Conservation (phyloP, 768 basidiomycete species). For the Russula earlei region DNA sequence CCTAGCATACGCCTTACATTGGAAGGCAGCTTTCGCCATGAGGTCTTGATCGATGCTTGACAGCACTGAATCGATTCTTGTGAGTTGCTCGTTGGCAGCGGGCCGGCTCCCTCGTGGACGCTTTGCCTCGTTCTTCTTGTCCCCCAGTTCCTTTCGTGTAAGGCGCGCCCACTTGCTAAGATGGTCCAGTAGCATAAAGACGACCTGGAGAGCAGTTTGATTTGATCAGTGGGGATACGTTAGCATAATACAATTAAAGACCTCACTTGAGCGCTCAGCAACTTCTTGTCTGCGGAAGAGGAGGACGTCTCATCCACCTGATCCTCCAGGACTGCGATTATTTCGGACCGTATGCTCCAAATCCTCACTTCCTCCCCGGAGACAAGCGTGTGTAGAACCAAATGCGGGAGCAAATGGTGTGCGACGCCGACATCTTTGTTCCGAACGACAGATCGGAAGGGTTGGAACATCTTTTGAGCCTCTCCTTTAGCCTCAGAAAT, state of each 20-base stretch:
- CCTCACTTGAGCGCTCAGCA: constrained; percentile 87
- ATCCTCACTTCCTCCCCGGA: constrained; percentile 58
- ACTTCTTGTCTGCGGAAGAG: constrained; percentile 66
- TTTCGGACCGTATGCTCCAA: constrained; percentile 60
- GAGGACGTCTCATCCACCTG: constrained; percentile 58
- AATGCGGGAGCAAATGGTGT: constrained; percentile 81
- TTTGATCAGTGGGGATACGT: neutral
- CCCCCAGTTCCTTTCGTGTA: constrained; percentile 49
- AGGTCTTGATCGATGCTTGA: constrained; percentile 78
- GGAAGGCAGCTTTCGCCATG: constrained; percentile 87
- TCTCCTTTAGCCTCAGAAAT: constrained; percentile 53
- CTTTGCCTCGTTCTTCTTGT: constrained; percentile 43
- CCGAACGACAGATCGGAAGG: constrained; percentile 67
- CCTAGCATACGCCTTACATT: constrained; percentile 90
- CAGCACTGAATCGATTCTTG: constrained; percentile 70
- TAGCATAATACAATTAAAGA: neutral
- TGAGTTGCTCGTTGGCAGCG: constrained; percentile 49
- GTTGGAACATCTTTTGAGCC: constrained; percentile 63
- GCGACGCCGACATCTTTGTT: constrained; percentile 94
- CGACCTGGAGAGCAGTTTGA: constrained; percentile 43
- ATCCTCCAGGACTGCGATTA: constrained; percentile 76
- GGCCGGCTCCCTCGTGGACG: constrained; percentile 35
- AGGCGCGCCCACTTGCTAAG: constrained; percentile 82
- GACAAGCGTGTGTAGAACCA: constrained; percentile 78
- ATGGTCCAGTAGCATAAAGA: constrained; percentile 93